Base-by-base conservation (phyloP, 139 green algal genomes). In the Chlamydomonas urium region DNA sequence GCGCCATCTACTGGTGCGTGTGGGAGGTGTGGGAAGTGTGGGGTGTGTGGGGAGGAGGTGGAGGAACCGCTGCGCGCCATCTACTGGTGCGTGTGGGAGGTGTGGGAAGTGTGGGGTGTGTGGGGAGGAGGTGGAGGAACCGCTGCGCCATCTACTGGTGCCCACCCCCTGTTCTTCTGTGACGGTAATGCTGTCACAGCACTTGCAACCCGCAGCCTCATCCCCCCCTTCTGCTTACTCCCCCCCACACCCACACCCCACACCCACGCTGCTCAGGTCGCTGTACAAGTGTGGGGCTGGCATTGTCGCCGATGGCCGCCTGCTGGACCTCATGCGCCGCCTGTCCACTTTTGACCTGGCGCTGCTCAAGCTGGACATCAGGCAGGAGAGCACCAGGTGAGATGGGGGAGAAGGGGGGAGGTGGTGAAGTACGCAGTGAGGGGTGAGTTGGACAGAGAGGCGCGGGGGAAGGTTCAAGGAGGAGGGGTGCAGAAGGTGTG, bases 291-390 rank as follows among this genome's bases (percentile, higher is more conserved):
- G 63, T 57, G 38, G 63, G 5, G 38, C 17, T 75, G 87, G 89
- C 35, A 79, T 90, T 38, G 86, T 99, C 24, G 94, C 94, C 2
- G 91, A 99, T 60, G 92, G 91, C 4, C 84, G 85, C 17, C 82
- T 98, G 74, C 87, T 97, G 74, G 94, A 98, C 82, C 77, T 96
- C 34, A 84, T 98, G 62, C 85, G 94, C 58, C 86, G 92, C 47
- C 72, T 94, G 10, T 89, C 94, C 76, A 84, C 71, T 75, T 98
- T 98, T 82, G 94, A 94, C 35, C 76, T 97, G 73, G 76, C 42
- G 56, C 86, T 99, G 29, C 89, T 97, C 74, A 97, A 96, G 87
- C 85, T 99, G 72, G 94, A 99, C 79, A 84, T 99, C 60, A 84
- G 94, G 8, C 94, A 98, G 86, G 92, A 77, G 58, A 63, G 53